Percentiles rank a stretch among this genome's conserved stretches.
Conservation (phyloP, 2,329 filamentous ascomycete species). For the Plectosphaerella sp. region DNA sequence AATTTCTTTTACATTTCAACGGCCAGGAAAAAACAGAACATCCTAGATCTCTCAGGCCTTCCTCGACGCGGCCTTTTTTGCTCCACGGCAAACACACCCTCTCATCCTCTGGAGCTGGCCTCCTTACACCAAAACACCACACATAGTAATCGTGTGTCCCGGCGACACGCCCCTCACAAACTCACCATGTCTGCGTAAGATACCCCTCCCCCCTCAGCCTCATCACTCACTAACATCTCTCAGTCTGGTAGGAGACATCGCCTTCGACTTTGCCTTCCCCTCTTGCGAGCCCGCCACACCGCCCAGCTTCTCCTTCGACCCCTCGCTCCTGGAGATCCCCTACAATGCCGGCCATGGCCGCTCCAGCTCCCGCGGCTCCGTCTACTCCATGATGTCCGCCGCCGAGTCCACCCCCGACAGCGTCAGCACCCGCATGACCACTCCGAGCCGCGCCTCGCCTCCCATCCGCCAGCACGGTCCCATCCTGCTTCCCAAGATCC, state of each 20-base stretch:
- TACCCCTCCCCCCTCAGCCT: constrained; percentile 7
- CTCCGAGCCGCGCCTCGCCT: constrained; percentile 60
- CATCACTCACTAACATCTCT: constrained; percentile 19
- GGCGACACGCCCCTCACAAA: constrained; percentile 10
- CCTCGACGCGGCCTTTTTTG: constrained; percentile 14
- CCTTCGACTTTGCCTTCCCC: constrained; percentile 58
- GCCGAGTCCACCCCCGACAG: constrained; percentile 55
- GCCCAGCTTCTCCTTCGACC: constrained; percentile 51
- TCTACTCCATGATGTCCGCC: constrained; percentile 65
- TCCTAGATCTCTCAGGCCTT: constrained; percentile 18
- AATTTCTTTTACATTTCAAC: constrained; percentile 3
- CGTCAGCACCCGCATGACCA: constrained; percentile 62
- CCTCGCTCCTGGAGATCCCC: constrained; percentile 51
- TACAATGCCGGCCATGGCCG: constrained; percentile 53
- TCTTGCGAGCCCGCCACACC: constrained; percentile 46
- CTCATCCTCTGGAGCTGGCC: constrained; percentile 13
- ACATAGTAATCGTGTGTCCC: constrained; percentile 9
- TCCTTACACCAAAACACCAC: constrained; percentile 9
- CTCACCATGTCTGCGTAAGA: constrained; percentile 38
- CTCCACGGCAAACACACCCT: constrained; percentile 15
- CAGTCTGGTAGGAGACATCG: constrained; percentile 59
- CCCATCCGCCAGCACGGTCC: constrained; percentile 77
- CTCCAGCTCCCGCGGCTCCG: constrained; percentile 61
- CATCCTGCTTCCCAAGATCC: constrained; percentile 78
- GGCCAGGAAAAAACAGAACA: constrained; percentile 6